These are phyloP conservation scores for Volutella citrinella DNA, from an alignment of 2,329 filamentous ascomycete species.

Conservation along the genomic window DNA sequence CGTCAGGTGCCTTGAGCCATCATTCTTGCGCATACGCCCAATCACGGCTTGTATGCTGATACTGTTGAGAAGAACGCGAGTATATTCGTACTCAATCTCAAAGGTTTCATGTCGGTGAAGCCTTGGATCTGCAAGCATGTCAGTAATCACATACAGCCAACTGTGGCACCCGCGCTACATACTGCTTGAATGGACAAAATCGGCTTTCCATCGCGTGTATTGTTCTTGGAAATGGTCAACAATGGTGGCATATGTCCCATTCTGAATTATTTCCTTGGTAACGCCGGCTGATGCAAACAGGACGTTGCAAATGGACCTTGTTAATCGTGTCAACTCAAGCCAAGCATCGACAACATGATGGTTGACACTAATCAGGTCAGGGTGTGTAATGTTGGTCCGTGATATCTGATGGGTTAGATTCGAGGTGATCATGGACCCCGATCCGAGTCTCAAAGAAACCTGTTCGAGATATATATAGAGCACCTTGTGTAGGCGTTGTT, in stretches of 20 bases:
- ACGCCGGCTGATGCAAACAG: conserved; percentile 45
- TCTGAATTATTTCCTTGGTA: conserved; percentile 3
- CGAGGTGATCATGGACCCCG: too few species aligned
- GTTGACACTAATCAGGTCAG: too few species aligned
- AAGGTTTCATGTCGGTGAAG: conserved; percentile 31
- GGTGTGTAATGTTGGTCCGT: too few species aligned
- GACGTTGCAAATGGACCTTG: conserved; percentile 37
- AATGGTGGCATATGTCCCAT: conserved; percentile 9
- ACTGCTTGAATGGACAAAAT: conserved; percentile 6
- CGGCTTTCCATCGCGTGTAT: conserved; percentile 6
- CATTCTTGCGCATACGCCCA: conserved; percentile 36
- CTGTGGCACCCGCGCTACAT: neutral
- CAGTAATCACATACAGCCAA: neutral
- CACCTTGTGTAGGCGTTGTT: too few species aligned
- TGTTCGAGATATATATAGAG: too few species aligned
- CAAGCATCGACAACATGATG: conserved; percentile 47
- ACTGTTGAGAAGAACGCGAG: conserved; percentile 41
- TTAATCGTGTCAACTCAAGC: conserved; percentile 25
- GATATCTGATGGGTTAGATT: too few species aligned
- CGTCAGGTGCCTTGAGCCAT: too few species aligned
- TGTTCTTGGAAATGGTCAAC: conserved; percentile 16
- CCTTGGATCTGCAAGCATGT: neutral
- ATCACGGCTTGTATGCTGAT: conserved; percentile 56
- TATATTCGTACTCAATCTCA: conserved; percentile 49
- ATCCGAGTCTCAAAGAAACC: too few species aligned